These are phyloP conservation scores for Dactylella cylindrospora DNA, from an alignment of 2,329 filamentous ascomycete species.

Conservation along the genomic window DNA sequence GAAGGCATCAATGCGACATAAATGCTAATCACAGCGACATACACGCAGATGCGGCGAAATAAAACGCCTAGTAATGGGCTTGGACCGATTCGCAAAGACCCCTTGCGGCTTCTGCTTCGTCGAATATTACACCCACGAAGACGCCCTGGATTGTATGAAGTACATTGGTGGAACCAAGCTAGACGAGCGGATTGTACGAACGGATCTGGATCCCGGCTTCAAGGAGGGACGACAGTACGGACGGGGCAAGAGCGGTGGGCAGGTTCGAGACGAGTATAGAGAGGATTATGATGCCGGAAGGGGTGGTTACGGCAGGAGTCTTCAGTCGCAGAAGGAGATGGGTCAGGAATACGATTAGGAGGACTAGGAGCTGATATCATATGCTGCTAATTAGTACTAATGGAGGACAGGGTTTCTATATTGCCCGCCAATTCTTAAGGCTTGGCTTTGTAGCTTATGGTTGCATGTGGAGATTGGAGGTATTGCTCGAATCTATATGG, in stretches of 20 bases:
- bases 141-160: slow-evolving; percentile 97
- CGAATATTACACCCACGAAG: slow-evolving; percentile 97
- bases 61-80: slow-evolving; percentile 95
- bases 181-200: slow-evolving; percentile 93
- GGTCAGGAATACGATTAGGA: slow-evolving; percentile 35
- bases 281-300: slow-evolving; percentile 95
- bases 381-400: too few species aligned
- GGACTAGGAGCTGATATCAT: too few species aligned
- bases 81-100: slow-evolving; percentile 95
- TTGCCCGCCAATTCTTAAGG: too few species aligned
- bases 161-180: slow-evolving; percentile 98
- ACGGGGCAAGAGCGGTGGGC: slow-evolving; percentile 72
- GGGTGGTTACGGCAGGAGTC: slow-evolving; percentile 70
- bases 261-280: slow-evolving; percentile 95
- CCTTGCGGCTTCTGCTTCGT: slow-evolving; percentile 99
- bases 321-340: slow-evolving; percentile 43
- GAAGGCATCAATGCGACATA: not conserved
- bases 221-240: slow-evolving; percentile 95
- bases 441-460: not conserved
- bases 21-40: not conserved
- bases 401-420: too few species aligned
- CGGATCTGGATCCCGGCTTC: slow-evolving; percentile 93
- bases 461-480: not conserved
- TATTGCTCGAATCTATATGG: not conserved
- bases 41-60: slow-evolving; percentile 76